Percentiles rank a stretch among this genome's conserved stretches.
Conservation (phyloP, 441 rosid genomes). For the Erodium texanum region DNA sequence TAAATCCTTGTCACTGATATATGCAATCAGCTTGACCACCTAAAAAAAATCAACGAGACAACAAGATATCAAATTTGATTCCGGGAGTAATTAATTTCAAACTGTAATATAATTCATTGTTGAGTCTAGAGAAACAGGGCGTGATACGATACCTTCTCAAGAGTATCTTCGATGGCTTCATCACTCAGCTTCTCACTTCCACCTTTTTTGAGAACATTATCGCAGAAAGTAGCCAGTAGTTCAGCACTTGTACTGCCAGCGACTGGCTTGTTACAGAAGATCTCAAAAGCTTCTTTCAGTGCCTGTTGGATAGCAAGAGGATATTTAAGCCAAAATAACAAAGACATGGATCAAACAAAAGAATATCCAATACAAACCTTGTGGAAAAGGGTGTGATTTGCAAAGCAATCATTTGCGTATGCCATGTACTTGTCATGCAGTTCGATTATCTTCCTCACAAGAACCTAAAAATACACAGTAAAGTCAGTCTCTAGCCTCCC, state of each 20-base stretch:
- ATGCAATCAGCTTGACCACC: constrained; percentile 76
- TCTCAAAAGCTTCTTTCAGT: constrained; percentile 89
- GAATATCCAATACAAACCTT: constrained; percentile 30
- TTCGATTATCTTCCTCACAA: constrained; percentile 40
- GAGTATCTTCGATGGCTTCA: constrained; percentile 88
- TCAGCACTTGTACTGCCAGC: constrained; percentile 89
- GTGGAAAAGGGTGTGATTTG: constrained; percentile 37
- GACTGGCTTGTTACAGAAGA: constrained; percentile 80
- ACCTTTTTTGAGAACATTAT: constrained; percentile 83
- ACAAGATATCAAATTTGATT: too few relatives aligned
- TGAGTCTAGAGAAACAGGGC: too few relatives aligned
- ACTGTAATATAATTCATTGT: too few relatives aligned
- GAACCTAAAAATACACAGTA: constrained; percentile 25
- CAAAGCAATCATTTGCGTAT: constrained; percentile 40
- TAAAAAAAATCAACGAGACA: constrained; percentile 23
- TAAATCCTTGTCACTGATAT: constrained; percentile 81
- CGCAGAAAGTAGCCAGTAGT: constrained; percentile 78
- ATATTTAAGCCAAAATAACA: too few relatives aligned
- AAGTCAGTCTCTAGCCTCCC: constrained; percentile 5
- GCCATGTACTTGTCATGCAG: constrained; percentile 40
- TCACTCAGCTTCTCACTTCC: constrained; percentile 90
- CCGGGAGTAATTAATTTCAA: too few relatives aligned
- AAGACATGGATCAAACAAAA: too few relatives aligned
- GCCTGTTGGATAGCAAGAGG: constrained; percentile 47
- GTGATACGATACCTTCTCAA: too few relatives aligned